Evolutionary conservation across 345 rosid genomes (phyloP).

Genomic region (Garcia nutans): DNA sequence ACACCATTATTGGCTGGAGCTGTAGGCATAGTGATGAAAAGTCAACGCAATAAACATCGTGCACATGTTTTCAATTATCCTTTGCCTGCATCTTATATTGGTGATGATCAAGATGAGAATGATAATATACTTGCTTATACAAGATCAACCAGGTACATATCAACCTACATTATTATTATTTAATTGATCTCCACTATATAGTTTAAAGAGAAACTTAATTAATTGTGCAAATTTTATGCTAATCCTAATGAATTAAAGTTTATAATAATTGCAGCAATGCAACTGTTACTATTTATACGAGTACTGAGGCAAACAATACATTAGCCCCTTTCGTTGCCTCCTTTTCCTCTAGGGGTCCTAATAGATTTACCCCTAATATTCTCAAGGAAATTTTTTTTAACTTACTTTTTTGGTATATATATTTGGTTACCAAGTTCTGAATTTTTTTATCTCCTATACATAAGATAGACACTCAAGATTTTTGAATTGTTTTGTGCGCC

Average conservation of each 20-base stretch:
- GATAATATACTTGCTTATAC: constrained; percentile 11
- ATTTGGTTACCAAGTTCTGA: too few species aligned
- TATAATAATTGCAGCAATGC: constrained; percentile 21
- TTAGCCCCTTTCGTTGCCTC: constrained; percentile 34
- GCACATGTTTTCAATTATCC: constrained; percentile 20
- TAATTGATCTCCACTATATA: too few species aligned
- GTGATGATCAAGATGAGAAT: neutral
- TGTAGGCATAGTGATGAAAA: constrained; percentile 25
- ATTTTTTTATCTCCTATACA: too few species aligned
- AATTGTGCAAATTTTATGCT: too few species aligned
- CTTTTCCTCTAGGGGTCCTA: constrained; percentile 60
- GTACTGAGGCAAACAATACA: constrained; percentile 10
- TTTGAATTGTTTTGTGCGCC: too few species aligned
- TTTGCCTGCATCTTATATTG: constrained; percentile 24
- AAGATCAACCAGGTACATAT: constrained; percentile 21
- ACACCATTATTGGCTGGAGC: constrained; percentile 33
- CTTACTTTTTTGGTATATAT: too few species aligned
- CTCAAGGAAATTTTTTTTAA: constrained; percentile 39
- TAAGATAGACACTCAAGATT: too few species aligned
- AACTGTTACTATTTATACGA: constrained; percentile 31
- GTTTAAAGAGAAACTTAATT: too few species aligned
- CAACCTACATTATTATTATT: neutral
- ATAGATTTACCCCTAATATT: constrained; percentile 38
- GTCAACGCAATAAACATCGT: neutral
- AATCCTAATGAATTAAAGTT: neutral